Evolutionary conservation across 306 rosid genomes (phyloP).

Genomic region (Castanea sativa): DNA sequence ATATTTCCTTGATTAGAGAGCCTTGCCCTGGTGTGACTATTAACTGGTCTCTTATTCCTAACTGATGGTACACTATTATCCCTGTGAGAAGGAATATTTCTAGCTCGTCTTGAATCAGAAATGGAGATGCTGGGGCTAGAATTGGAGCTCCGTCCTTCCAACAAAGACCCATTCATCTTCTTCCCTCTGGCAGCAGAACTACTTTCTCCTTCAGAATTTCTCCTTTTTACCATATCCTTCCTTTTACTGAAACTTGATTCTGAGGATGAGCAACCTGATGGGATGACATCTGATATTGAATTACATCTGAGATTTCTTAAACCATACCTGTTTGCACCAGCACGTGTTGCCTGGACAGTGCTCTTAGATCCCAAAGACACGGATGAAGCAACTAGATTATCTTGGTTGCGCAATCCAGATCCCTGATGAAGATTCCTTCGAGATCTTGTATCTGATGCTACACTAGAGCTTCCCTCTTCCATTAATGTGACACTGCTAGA

Average conservation of each 20-base stretch:
- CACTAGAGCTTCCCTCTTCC: constrained; percentile 73
- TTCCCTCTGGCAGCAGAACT: constrained; percentile 74
- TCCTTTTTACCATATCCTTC: constrained; percentile 58
- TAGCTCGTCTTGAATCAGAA: constrained; percentile 65
- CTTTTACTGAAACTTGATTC: constrained; percentile 49
- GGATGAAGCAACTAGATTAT: constrained; percentile 29
- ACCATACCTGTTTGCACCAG: constrained; percentile 67
- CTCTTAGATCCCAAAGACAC: constrained; percentile 35
- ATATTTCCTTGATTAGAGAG: constrained; percentile 58
- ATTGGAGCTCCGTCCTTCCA: constrained; percentile 47
- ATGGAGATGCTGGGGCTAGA: constrained; percentile 62
- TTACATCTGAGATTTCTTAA: constrained; percentile 79
- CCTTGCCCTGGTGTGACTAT: constrained; percentile 51
- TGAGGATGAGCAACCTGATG: constrained; percentile 55
- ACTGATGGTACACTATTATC: constrained; percentile 51
- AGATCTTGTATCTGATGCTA: constrained; percentile 52
- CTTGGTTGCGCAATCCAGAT: constrained; percentile 53
- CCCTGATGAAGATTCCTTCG: constrained; percentile 55
- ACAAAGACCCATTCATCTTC: constrained; percentile 59
- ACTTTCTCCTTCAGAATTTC: constrained; percentile 77
- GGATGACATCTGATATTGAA: constrained; percentile 66
- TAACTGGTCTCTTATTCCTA: constrained; percentile 53
- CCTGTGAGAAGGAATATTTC: constrained; percentile 50
- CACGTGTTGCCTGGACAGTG: constrained; percentile 39
- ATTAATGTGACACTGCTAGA: constrained; percentile 37